Evolutionary conservation across 148 eudicot species (phyloP).

Genomic region (Heliamphora exappendiculata): DNA sequence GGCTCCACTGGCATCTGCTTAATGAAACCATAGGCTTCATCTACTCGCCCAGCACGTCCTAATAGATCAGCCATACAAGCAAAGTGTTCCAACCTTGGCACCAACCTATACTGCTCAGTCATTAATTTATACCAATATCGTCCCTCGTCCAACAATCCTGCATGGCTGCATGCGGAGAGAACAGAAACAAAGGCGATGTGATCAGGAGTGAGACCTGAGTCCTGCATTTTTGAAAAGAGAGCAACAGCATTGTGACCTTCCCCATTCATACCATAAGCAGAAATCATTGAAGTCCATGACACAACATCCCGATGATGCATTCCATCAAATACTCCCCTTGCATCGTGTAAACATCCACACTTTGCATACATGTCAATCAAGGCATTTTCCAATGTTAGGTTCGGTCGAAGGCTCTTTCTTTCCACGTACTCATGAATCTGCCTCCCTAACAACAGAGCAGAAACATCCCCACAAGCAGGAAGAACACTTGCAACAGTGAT

Average conservation of each 20-base stretch:
- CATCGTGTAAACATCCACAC: slow-evolving; percentile 65
- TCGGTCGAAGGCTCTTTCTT: slow-evolving; percentile 47
- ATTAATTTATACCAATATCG: slow-evolving; percentile 37
- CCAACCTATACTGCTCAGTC: slow-evolving; percentile 46
- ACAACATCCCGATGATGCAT: slow-evolving; percentile 57
- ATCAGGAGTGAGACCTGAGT: slow-evolving; percentile 45
- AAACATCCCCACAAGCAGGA: slow-evolving; percentile 88
- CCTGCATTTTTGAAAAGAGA: slow-evolving; percentile 52
- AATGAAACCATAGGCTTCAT: slow-evolving; percentile 51
- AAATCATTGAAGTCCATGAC: slow-evolving; percentile 82
- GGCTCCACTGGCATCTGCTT: slow-evolving; percentile 51
- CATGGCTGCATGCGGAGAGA: slow-evolving; percentile 82
- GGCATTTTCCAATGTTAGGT: slow-evolving; percentile 63
- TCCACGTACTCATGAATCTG: slow-evolving; percentile 46
- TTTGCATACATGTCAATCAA: slow-evolving; percentile 84
- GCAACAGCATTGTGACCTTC: slow-evolving; percentile 43
- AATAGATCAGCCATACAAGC: slow-evolving; percentile 69
- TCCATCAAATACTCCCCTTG: slow-evolving; percentile 57
- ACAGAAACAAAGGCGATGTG: slow-evolving; percentile 67
- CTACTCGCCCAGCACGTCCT: slow-evolving; percentile 55
- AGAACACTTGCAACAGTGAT: slow-evolving; percentile 66
- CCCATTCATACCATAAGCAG: slow-evolving; percentile 71
- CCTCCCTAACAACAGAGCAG: slow-evolving; percentile 58
- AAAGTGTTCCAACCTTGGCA: slow-evolving; percentile 61
- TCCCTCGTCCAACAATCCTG: slow-evolving; percentile 66